A percentile compares a stretch with the other conserved stretches of the same genome.
phyloP scores from a whole-genome alignment of 352 stramenopile species.

The Saprolegnia diclina region DNA sequence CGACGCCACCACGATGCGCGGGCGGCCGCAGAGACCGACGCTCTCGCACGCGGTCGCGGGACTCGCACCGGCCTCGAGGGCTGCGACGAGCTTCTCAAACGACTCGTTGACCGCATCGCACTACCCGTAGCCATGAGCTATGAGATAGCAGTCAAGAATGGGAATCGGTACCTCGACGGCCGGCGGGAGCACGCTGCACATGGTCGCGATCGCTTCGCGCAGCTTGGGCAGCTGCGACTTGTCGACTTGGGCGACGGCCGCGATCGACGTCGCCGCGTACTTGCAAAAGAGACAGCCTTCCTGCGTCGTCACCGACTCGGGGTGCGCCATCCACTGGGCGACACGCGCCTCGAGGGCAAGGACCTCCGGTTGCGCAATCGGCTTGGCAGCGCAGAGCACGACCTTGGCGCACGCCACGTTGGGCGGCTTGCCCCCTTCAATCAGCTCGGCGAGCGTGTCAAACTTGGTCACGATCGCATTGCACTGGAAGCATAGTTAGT shows the following conservation, averaged over 20 bases:
- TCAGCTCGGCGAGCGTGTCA: constrained; percentile 6
- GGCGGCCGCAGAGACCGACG: constrained; percentile 2
- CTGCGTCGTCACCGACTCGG: constrained; percentile 2
- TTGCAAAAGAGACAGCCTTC: constrained; percentile 26
- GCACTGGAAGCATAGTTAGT: neutral
- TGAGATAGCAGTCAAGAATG: neutral
- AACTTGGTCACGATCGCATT: constrained; percentile 20
- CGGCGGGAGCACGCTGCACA: constrained; percentile 22
- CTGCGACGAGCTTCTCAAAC: constrained; percentile 20
- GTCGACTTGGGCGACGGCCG: constrained; percentile 9
- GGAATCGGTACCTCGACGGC: constrained; percentile 7
- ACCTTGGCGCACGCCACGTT: constrained; percentile 8
- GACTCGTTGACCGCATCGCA: constrained; percentile 24
- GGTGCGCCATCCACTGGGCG: neutral
- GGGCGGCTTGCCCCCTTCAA: neutral
- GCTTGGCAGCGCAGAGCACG: neutral
- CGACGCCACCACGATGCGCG: neutral
- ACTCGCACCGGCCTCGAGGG: neutral
- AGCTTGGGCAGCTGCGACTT: constrained; percentile 20
- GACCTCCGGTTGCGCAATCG: neutral
- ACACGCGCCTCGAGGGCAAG: constrained; percentile 2
- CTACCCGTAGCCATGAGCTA: constrained; percentile 12
- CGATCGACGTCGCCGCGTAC: constrained; percentile 22
- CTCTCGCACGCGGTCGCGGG: constrained; percentile 11
- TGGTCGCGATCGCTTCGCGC: constrained; percentile 24